Evolutionary conservation across 805 yeast genomes (phyloP), one percentile per base, ranked within the genome.

Genomic region (Cyberlindnera meyerae): DNA sequence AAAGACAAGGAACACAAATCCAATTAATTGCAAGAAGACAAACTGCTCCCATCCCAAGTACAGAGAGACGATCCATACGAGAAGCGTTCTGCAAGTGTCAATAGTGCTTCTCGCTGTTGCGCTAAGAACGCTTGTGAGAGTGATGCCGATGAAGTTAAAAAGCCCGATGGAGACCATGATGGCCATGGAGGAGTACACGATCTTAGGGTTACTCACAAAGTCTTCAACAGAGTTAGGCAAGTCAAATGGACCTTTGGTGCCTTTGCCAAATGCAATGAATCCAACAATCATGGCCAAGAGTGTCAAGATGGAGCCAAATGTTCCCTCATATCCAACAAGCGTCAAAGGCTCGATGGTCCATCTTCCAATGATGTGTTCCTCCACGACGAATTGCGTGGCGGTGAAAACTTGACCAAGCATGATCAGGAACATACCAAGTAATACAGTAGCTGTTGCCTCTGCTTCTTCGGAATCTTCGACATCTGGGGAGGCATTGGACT

Each of bases 81-180:
- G 58, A 17, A 82, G 59, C 0, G 93, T 83, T 45, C 94, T 68
- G 41, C 83, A 79, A 0, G 88, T 79, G 52, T 84, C 94, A 34
- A 84, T 73, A 2, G 93, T 84, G 16, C 87, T 77, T 52, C 93
- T 67, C 2, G 89, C 70, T 1, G 94, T 83, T 24, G 94, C 93
- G 35, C 82, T 77, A 32, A 83, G 54, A 31, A 62, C 60, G 33
- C 73, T 68, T 3, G 94, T 84, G 26, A 84, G 62, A 8, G 85
- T 70, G 27, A 82, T 70, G 3, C 94, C 94, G 49, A 78, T 77
- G 56, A 69, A 79, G 58, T 84, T 84, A 70, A 84, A 84, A 5
- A 70, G 49, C 2, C 87, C 75, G 43, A 84, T 83, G 8, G 83
- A 79, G 3, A 79, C 33, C 90, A 84, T 82, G 43, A 82, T 82